Conservation (phyloP, 805 yeast genomes). For the Hagleromyces aurorensis region DNA sequence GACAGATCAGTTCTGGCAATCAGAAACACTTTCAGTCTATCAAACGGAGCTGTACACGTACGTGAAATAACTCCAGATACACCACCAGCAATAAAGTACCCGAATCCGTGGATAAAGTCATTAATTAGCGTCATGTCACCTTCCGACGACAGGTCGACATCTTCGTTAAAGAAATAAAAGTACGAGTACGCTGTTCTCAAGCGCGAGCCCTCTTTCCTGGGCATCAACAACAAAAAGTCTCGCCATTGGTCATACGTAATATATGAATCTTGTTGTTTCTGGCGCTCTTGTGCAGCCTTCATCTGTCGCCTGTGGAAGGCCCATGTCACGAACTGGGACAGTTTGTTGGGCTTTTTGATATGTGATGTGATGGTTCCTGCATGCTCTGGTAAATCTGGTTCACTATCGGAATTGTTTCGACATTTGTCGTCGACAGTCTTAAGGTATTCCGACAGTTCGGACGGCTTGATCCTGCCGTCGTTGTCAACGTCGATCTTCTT, state of each 20-base stretch:
- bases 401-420: constrained; percentile 2
- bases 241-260: constrained; percentile 84
- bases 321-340: constrained; percentile 25
- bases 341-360: constrained; percentile 5
- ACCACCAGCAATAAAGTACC: constrained; percentile 92
- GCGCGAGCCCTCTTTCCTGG: constrained; percentile 68
- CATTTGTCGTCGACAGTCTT: constrained; percentile 37
- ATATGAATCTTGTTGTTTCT: constrained; percentile 32
- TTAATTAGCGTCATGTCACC: constrained; percentile 84
- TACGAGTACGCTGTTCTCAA: constrained; percentile 74
- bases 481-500: constrained; percentile 57
- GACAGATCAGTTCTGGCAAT: constrained; percentile 84
- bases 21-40: constrained; percentile 84
- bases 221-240: constrained; percentile 73
- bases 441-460: constrained; percentile 63
- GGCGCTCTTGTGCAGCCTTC: constrained; percentile 3
- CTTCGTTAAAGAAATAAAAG: constrained; percentile 52
- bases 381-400: too few relatives aligned
- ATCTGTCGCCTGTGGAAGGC: constrained; percentile 18
- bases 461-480: constrained; percentile 60
- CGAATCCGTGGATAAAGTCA: constrained; percentile 75
- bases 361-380: too few relatives aligned
- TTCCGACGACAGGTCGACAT: constrained; percentile 75
- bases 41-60: constrained; percentile 96
- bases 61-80: constrained; percentile 92